Evolutionary conservation across 148 eudicot species (phyloP).

Genomic region (Arbutus unedo): DNA sequence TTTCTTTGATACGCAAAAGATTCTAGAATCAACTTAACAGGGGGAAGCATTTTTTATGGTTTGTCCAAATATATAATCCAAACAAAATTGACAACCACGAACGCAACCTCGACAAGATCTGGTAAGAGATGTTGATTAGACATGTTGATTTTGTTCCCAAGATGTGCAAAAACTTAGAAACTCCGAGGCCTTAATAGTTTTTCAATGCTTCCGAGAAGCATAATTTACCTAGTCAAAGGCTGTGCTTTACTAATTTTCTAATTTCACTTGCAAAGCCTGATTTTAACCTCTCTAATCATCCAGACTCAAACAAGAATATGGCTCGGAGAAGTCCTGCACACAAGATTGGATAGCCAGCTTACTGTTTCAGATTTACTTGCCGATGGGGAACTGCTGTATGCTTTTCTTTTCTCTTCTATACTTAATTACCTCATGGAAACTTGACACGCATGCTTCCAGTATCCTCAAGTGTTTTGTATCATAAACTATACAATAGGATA

Average conservation of each 20-base stretch:
- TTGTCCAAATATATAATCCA: neutral
- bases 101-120: neutral
- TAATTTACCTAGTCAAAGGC: neutral
- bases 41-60: neutral
- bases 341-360: slow-evolving; percentile 50
- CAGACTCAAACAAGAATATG: slow-evolving; percentile 83
- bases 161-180: neutral
- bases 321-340: slow-evolving; percentile 75
- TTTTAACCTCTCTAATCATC: neutral
- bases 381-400: slow-evolving; percentile 82
- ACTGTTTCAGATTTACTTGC: slow-evolving; percentile 64
- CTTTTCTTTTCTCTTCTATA: neutral
- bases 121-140: neutral
- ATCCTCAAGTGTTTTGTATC: neutral
- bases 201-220: no score
- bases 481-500: neutral
- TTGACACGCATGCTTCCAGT: neutral
- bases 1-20: neutral
- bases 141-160: neutral
- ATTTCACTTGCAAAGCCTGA: neutral
- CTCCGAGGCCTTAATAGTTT: neutral
- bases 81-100: neutral
- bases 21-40: neutral
- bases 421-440: neutral
- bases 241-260: neutral